Conservation (phyloP, 176 grass and related monocot species). For the Eremochloa ophiuroides region DNA sequence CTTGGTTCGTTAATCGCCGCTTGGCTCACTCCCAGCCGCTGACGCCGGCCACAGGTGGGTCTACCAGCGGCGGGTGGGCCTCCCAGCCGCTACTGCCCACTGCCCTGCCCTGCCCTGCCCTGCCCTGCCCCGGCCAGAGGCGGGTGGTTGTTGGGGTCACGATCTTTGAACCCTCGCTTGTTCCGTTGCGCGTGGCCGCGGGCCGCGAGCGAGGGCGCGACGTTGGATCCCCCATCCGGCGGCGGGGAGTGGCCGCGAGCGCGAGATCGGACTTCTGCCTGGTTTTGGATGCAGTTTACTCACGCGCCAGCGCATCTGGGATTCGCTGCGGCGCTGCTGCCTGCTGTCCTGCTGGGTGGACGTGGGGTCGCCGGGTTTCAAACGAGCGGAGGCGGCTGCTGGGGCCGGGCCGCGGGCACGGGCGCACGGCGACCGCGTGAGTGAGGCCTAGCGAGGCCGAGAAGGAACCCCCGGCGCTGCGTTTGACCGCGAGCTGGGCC, state of each 20-base stretch:
- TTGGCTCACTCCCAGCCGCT: neutral
- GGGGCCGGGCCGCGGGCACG: neutral
- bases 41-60: no score
- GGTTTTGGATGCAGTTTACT: constrained; percentile 28
- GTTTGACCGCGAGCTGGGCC: neutral
- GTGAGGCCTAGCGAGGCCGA: neutral
- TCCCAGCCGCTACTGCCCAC: no score
- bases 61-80: no score
- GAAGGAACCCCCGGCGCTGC: neutral
- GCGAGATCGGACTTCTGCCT: constrained; percentile 32
- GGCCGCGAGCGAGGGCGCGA: neutral
- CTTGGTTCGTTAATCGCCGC: neutral
- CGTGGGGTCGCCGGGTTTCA: no score
- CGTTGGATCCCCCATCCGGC: neutral
- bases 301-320: neutral
- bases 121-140: no score
- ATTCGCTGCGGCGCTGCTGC: neutral
- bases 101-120: no score
- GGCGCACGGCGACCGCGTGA: neutral
- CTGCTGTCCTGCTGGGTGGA: neutral
- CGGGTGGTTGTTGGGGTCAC: no score
- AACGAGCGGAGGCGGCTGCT: no score
- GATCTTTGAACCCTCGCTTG: constrained; percentile 23
- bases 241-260: neutral
- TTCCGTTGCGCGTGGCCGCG: neutral